Evolutionary conservation across 1,284 basidiomycete genomes (phyloP), one percentile per base, ranked within the genome.

Genomic region (Irpex sp.): DNA sequence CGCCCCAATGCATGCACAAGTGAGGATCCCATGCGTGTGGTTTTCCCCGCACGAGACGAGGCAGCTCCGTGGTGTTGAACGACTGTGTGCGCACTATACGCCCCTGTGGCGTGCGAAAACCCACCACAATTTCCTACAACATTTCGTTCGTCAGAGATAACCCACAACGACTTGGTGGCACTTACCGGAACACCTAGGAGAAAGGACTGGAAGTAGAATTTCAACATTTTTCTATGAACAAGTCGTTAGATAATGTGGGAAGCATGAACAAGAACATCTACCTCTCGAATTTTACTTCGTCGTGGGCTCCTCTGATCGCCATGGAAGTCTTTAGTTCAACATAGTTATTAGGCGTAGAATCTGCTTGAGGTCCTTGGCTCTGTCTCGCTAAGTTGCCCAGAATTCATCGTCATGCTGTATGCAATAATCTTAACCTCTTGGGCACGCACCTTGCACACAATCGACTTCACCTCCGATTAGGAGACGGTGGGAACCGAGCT

Each of bases 191-290:
- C 90, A 51, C 95, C 95, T 49, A 98, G 83, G 17, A 98, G 82
- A 75, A 94, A 98, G 1, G 94, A 96, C 72, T 99, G 97, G 63
- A 97, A 89, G 83, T 97, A 98, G 77, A 97, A 95, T 72, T 96
- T 97, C 61, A 98, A 84, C 54, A 98, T 77, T 73, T 98, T 98
- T 73, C 90, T 77, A 61, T 13, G 43, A 26, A 5, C n/a, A 9
- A 21, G 49, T 26, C 19, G 56, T 63, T 2, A 61, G 50, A 19
- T 19, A 26, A 26, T 26, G 3, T 2, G 3, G 21, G 21, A 35
- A 39, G 13, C 9, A 36, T 53, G n/a, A 31, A 13, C 43, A 33
- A 17, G 39, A 47, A 50, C 5, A 75, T 81, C 67, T 73, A 94
- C 93, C 89, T 91, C 74, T 96, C 93, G 69, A 98, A 98, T 61